Percentiles rank a stretch among this genome's conserved stretches.
These are phyloP conservation scores for Magnolia changhungtana DNA, from an alignment of 164 flowering plant species.

Conservation along the genomic window DNA sequence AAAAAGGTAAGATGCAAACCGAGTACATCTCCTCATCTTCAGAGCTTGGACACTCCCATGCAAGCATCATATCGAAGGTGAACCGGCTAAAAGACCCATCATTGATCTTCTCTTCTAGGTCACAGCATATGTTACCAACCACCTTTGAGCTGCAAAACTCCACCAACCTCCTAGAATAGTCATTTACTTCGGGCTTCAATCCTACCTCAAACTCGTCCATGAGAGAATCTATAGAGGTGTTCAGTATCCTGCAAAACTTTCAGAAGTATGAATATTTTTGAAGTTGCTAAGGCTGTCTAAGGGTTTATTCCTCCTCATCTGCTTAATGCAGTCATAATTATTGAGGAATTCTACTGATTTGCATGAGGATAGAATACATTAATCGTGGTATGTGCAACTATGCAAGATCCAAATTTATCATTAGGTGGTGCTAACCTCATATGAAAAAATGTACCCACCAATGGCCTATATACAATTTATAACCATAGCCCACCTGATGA, in stretches of 20 bases:
- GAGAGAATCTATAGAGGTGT: slow-evolving; percentile 45
- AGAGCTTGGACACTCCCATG: slow-evolving; percentile 72
- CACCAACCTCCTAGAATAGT: slow-evolving; percentile 60
- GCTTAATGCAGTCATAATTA: not conserved
- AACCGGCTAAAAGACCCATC: slow-evolving; percentile 70
- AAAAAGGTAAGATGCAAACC: slow-evolving; percentile 19
- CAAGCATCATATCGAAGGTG: slow-evolving; percentile 89
- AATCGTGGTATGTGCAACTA: too few species aligned
- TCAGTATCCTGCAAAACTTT: slow-evolving; percentile 44
- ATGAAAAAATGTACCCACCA: too few species aligned
- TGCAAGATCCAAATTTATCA: not conserved
- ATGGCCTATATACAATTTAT: too few species aligned
- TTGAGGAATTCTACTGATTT: too few species aligned
- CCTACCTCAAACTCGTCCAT: slow-evolving; percentile 54
- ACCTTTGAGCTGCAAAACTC: slow-evolving; percentile 71
- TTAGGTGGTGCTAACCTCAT: not conserved
- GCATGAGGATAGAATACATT: not conserved
- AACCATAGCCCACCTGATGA: too few species aligned
- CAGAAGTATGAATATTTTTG: too few species aligned
- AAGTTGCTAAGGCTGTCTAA: not conserved
- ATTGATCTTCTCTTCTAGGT: slow-evolving; percentile 44
- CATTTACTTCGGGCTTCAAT: slow-evolving; percentile 40
- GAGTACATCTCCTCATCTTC: slow-evolving; percentile 34
- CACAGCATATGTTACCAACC: slow-evolving; percentile 31
- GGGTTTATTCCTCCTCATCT: not conserved